Base-by-base conservation (phyloP, 2,329 filamentous ascomycete genomes). In the Endothia cerciana region DNA sequence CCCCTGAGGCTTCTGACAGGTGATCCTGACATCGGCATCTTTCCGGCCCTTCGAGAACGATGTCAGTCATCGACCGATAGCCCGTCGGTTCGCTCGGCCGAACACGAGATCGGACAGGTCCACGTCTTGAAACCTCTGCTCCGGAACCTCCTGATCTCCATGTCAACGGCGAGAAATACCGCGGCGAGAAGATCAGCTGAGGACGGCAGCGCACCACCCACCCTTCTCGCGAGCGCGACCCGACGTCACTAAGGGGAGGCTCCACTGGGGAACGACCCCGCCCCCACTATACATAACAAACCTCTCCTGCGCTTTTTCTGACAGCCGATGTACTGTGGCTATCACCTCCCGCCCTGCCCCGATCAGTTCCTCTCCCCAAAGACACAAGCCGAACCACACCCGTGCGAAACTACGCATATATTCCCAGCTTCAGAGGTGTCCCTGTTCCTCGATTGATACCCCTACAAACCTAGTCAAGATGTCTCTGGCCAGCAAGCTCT, bases 401-500 rank as follows among this genome's bases (percentile, higher is more conserved):
- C 41, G 25, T 41, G 28, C 38, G 30, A 53, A 25, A 8, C 61
- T 65, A 61, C 65, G 61, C 53, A 68, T 68, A 43, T 65, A 60
- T 60, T 55, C 47, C 71, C 51, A 67, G 56, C 69, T 55, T 69
- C 56, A 62, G 59, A 55, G 41, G 25, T 41, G 59, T 40, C 56
- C 45, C 19, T 33, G 53, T 59, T 47, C 40, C 15, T 66, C 33
- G 70, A 70, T 72, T 69, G 65, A 65, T 67, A 47, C 62, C 64
- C 65, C 62, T 57, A 67, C 59, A 68, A 40, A 40, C 60, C 70
- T 70, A 70, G 64, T 70, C 77, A 88, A 75, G 68, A 99, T 99
- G 95, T 98, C 95, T 89, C 92, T 99, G 78, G 92, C 94, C 75
- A 97, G 89, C 88, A 99, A 99, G 88, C 92, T 99, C 75, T 92